Base-by-base conservation (phyloP, 306 rosid species). In the Canavalia gladiata region DNA sequence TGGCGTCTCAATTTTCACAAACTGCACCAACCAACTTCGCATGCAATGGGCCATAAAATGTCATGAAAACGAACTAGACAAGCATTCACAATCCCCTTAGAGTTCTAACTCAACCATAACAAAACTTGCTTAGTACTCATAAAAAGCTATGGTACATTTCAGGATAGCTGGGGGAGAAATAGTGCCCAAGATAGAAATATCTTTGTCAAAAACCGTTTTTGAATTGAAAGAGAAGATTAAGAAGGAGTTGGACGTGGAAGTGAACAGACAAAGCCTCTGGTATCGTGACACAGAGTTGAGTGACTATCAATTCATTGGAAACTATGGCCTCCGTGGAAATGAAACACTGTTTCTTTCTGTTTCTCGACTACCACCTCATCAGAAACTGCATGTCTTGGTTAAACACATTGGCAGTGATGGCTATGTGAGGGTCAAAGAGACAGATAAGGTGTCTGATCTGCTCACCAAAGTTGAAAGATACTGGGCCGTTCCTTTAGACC, bases 241-340 rank as follows among this genome's bases (percentile, higher is more conserved):
- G 8, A 37, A 66, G 3, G 43, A 47, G 60, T 42, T 85, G 51
- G 70, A 49, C 0, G 83, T 87, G 34, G 67, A 37, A 47, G 49
- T 79, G 5, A 6, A 35, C 0, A 79, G 87, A 37, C 90, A 87
- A 58, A 80, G 33, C 2, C 86, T 89, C 1, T 85, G 72, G 78
- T 68, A 37, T 7, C 11, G 81, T 8, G 4, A 47, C 0, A 66
- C 33, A 8, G 46, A 34, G 45, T 4, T 87, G 75, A 64, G 68
- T 29, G 41, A 83, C 34, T 6, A 56, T 0, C 46, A 65, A 12
- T 8, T 5, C 54, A 59, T 87, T 43, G 74, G 8, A 1, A 34
- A 30, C 7, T 58, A 25, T 45, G 34, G 5, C 9, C 45, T 70
- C 51, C n/a, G 13, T 0, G 0, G 0, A 3, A 7, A 8, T 25